Base-by-base conservation (phyloP, 2,329 filamentous ascomycete species). In the Colletotrichum chrysophilum region DNA sequence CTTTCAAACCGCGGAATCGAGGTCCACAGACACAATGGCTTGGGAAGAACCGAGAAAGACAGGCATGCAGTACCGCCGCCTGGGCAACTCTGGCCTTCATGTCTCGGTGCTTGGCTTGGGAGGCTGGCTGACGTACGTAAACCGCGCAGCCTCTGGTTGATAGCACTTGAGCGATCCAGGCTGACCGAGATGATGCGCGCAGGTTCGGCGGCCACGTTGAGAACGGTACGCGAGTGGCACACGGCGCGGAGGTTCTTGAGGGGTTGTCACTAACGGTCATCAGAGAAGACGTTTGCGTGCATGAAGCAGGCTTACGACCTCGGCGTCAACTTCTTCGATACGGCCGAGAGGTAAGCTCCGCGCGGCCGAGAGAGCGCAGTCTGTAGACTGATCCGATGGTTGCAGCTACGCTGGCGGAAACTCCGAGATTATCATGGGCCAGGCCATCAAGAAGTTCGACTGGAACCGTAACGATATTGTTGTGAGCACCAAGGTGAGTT, bases 41-140 rank as follows among this genome's bases (percentile, higher is more conserved):
- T 87, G 83, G 82, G 77, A 83, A 78, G 86, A 87, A 82, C 86
- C 86, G 70, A 81, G 86, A 71, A 83, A 87, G 71, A 87, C 86
- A 14, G 86, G 86, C 72, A 87, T 87, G 85, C 74, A 82, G 78
- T 87, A 87, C 80, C 85, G 85, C 79, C 84, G 84, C 38, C 82
- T 86, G 8, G 85, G 85, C 67, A 82, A 82, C 68, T 92, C 91
- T 7, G 93, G 93, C 16, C 87, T 94, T 6, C 91, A 94, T 80
- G 91, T 94, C 55, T 94, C 92, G 13, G 91, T 89, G 12, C 91
- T 94, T 62, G 90, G 91, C 3, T 86, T 94, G 1, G 93, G 91
- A 43, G 88, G 90, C 62, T 92, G 91, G 91, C 86, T 94, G 68
- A 94, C 93, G 2, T 71, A 71, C 14, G 74, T 76, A 14, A 13